Evolutionary conservation across 2,329 filamentous ascomycete species (phyloP), one percentile per base, ranked within the genome.

Genomic region (Onygena corvina): DNA sequence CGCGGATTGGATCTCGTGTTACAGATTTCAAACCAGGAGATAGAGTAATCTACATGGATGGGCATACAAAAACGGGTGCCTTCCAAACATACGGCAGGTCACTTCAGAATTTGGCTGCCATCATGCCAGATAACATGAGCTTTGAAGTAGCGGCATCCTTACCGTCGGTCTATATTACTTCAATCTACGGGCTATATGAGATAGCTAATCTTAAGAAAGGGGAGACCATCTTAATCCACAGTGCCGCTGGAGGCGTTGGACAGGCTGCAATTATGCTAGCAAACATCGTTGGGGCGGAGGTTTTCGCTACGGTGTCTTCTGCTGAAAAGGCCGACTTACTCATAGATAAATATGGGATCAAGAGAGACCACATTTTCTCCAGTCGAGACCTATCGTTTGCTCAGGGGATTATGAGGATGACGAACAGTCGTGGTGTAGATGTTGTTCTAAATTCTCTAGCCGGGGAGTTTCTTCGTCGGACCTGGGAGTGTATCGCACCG

Each of bases 191-290:
- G 14, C 44, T 58, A 3, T 14, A 45, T 7, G 46, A 58, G 9
- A 34, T 55, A 12, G 57, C 25, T 40, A 7, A 50, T 18, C 12
- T 58, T 30, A 36, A 21, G 8, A 42, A 56, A 14, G 51, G 48
- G 4, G 27, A 59, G 33, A 50, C 25, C 8, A 48, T 61, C 12
- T 50, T 61, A 1, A 57, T 61, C 27, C 57, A 60, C 35, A 51
- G 35, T 12, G 58, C 53, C 4, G 36, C 53, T 12, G 57, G 56
- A 11, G 56, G 49, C 16, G 51, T 58, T 5, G 58, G 59, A 6
- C 54, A 56, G 36, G 57, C 58, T 8, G 56, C 57, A 11, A 52
- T 60, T 7, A 44, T 50, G 34, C 16, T 60, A n/a, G 53, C 57
- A 2, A 49, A 52, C n/a, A 35, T 46, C 11, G 18, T 56, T 12